Conservation (phyloP, 2,329 filamentous ascomycete species). For the Graphiopsis chlorocephala region DNA sequence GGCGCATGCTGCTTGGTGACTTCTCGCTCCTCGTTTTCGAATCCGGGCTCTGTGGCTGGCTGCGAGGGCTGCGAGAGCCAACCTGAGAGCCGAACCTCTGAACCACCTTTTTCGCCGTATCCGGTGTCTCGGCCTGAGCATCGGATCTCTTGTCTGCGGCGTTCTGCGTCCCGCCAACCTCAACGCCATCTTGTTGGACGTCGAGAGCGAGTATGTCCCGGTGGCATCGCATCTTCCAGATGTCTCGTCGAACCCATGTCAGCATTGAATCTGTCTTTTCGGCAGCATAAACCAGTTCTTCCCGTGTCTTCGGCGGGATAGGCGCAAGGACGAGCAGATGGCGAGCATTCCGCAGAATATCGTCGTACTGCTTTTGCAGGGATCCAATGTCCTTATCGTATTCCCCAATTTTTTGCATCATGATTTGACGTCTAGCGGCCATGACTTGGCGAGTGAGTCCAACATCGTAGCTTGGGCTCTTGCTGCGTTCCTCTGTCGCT, state of each 20-base stretch:
- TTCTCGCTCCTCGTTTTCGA: constrained; percentile 18
- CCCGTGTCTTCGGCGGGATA: constrained; percentile 84
- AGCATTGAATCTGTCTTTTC: constrained; percentile 81
- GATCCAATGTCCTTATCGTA: constrained; percentile 73
- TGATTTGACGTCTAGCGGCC: constrained; percentile 74
- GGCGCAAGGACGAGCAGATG: constrained; percentile 87
- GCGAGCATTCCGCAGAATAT: constrained; percentile 80
- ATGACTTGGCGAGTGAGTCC: constrained; percentile 86
- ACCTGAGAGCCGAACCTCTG: constrained; percentile 24
- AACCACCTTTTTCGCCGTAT: constrained; percentile 26
- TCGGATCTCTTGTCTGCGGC: constrained; percentile 12
- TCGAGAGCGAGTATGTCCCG: constrained; percentile 83
- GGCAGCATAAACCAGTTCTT: constrained; percentile 80
- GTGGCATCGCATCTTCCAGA: constrained; percentile 89
- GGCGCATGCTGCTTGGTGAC: constrained; percentile 8
- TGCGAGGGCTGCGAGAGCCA: constrained; percentile 16
- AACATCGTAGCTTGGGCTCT: constrained; percentile 43
- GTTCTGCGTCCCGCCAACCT: constrained; percentile 24
- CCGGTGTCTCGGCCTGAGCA: constrained; percentile 17
- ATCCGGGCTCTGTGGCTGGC: constrained; percentile 28
- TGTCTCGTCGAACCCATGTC: constrained; percentile 91
- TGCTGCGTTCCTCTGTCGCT: constrained; percentile 70
- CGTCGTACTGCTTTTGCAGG: constrained; percentile 74
- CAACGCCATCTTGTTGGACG: constrained; percentile 69
- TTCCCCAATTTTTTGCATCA: constrained; percentile 79